Evolutionary conservation across 169 alveolate species (phyloP).

Genomic region (Perkinsus chesapeaki): DNA sequence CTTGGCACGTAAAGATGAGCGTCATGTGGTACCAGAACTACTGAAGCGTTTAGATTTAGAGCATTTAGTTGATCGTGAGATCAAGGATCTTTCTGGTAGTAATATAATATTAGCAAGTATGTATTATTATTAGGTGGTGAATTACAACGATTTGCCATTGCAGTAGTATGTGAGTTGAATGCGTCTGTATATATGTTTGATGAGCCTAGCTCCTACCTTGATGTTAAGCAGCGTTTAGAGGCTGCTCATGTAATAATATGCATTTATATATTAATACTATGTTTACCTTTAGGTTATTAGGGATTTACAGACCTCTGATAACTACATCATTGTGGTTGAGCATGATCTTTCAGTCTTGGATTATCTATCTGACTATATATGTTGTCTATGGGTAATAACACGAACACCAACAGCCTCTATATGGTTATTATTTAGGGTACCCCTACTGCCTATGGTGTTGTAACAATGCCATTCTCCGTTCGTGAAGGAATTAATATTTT

Average conservation of each 20-base stretch:
- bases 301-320: conserved; percentile 68
- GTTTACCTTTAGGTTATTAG: conserved; percentile 56
- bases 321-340: conserved; percentile 93
- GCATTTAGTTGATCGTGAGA: conserved; percentile 86
- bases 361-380: conserved; percentile 94
- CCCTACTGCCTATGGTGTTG: conserved; percentile 99
- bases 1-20: conserved; percentile 79
- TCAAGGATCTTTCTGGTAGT: conserved; percentile 87
- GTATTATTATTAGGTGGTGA: conserved; percentile 69
- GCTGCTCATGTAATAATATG: conserved; percentile 72
- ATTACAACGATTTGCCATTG: conserved; percentile 92
- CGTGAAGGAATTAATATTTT: conserved; percentile 97
- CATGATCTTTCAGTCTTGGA: conserved; percentile 99
- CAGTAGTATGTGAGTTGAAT: conserved; percentile 85
- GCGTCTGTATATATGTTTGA: conserved; percentile 96
- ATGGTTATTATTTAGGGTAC: not conserved
- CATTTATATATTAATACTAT: not conserved
- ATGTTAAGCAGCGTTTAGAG: conserved; percentile 90
- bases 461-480: conserved; percentile 97
- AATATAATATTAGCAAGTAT: not conserved
- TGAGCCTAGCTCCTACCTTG: conserved; percentile 98
- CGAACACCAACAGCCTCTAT: not conserved
- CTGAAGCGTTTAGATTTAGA: conserved; percentile 77
- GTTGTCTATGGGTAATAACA: conserved; percentile 94
- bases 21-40: conserved; percentile 63